Percentiles rank a stretch among this genome's conserved stretches.
These are phyloP conservation scores for Cucurbita ficifolia DNA, from an alignment of 306 rosid genomes.

Conservation along the genomic window DNA sequence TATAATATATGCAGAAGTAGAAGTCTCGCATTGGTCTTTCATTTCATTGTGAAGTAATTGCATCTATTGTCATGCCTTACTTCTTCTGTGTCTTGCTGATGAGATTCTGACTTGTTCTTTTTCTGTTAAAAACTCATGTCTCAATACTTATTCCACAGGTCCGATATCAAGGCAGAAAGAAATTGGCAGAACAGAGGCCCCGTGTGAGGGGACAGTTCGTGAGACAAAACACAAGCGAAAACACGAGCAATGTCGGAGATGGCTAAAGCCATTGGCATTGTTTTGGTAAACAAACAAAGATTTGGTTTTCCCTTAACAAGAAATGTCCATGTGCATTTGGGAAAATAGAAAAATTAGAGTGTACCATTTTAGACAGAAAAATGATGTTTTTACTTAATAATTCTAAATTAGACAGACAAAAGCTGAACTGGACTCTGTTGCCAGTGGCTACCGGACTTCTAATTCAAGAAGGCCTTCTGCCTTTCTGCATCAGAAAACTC, in stretches of 20 bases:
- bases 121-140: not conserved
- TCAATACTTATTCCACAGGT: conserved; percentile 27
- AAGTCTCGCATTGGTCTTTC: not conserved
- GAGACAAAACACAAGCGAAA: conserved; percentile 33
- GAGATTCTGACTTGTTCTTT: not conserved
- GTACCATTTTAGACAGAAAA: conserved; percentile 5
- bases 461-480: conserved; percentile 5
- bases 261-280: conserved; percentile 23
- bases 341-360: conserved; percentile 5
- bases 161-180: conserved; percentile 62
- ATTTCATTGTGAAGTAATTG: not conserved
- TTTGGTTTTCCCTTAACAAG: conserved; percentile 1
- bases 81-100: not conserved
- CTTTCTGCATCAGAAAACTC: conserved; percentile 7
- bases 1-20: not conserved
- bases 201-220: conserved; percentile 59
- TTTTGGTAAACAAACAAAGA: not conserved
- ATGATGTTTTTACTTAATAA: not conserved
- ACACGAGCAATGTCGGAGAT: conserved; percentile 32
- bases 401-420: conserved; percentile 4
- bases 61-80: not conserved
- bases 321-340: not conserved
- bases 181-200: conserved; percentile 60
- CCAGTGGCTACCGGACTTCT: conserved; percentile 3
- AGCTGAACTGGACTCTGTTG: conserved; percentile 1